Percentiles rank a stretch among this genome's conserved stretches.
These are phyloP conservation scores for Colletotrichum sp. DNA, from an alignment of 2,329 filamentous ascomycete genomes.

Conservation along the genomic window DNA sequence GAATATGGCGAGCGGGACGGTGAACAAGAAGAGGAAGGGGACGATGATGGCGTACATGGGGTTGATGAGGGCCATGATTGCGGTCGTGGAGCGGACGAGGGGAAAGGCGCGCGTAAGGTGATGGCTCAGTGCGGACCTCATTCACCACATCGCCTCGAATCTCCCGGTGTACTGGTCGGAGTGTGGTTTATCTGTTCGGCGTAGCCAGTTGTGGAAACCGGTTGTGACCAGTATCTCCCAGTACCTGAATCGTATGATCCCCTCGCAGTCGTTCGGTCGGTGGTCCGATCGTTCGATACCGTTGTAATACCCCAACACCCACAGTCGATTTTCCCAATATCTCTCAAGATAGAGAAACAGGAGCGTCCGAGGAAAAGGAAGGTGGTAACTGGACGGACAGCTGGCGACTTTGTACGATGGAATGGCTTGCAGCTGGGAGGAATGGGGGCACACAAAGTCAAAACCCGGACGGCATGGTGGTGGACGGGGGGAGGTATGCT, in stretches of 20 bases:
- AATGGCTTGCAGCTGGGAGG: conserved; percentile 5
- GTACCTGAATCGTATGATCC: conserved; percentile 18
- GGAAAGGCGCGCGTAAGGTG: neutral
- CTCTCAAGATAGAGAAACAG: neutral
- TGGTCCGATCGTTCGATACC: conserved; percentile 19
- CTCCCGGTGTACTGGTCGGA: neutral
- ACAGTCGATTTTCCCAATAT: neutral
- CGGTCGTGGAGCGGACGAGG: neutral
- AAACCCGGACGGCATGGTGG: conserved; percentile 11
- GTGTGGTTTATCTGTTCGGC: neutral
- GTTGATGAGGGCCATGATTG: conserved; percentile 57
- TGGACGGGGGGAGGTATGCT: conserved; percentile 17
- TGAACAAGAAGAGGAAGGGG: conserved; percentile 67
- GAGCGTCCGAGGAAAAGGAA: neutral
- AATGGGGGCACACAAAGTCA: conserved; percentile 13
- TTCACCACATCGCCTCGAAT: conserved; percentile 7
- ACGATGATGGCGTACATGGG: conserved; percentile 62
- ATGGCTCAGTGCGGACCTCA: neutral
- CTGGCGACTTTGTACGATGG: conserved; percentile 13
- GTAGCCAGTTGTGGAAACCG: neutral
- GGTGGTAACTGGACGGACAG: neutral
- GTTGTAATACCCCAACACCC: conserved; percentile 8
- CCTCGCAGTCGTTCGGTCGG: conserved; percentile 15
- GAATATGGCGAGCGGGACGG: conserved; percentile 66
- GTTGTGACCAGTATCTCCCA: conserved; percentile 2